Base-by-base conservation (phyloP, 225 moss, liverwort and hornwort genomes). In the Ulota crispa region DNA sequence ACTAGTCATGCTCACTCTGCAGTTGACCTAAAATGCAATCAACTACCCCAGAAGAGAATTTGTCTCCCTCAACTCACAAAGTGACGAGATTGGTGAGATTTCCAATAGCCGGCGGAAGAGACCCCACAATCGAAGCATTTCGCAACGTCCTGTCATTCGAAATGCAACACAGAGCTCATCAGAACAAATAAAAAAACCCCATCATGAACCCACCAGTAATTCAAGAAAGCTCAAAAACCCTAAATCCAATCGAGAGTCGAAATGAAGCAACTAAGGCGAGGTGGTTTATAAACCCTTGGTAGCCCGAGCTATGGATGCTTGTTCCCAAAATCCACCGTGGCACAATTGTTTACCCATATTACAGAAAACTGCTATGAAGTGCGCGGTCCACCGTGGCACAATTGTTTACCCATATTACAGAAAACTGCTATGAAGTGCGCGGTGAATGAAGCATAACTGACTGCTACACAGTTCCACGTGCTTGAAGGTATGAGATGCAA, bases 71-170 rank as follows among this genome's bases (percentile, higher is more conserved):
- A 78, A 81, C 86, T 86, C 50, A 89, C 89, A 89, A 72, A 60
- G 84, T 81, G 56, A 89, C 86, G 62, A 89, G 86, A 84, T 86
- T 86, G 63, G 78, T 86, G 63, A 89, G 89, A 32, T 89, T 89
- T 32, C 86, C 89, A 20, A 86, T 86, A 18, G 82, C 86, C 20
- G 56, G 27, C 8, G 86, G 76, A 19, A 89, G 76, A 26, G 81
- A 32, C 39, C 89, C 89, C 37, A 84, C 81, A 66, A 89, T 84
- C 10, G 89, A 84, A 4, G 86, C 76, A 52, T 86, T 80, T 8
- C 72, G 68, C 79, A 89, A 72, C 24, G 89, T 79, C 79, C 89
- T 89, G 84, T 7, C 37, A 52, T 59, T 37, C 84, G 28, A 13
- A 27, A 18, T 27, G 64, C 13, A 64, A 68, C 23, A 61, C 23